A percentile compares a stretch with the other conserved stretches of the same genome.
Evolutionary conservation across 2,329 filamentous ascomycete species (phyloP).

Genomic region (Sclerotinia subarctica): DNA sequence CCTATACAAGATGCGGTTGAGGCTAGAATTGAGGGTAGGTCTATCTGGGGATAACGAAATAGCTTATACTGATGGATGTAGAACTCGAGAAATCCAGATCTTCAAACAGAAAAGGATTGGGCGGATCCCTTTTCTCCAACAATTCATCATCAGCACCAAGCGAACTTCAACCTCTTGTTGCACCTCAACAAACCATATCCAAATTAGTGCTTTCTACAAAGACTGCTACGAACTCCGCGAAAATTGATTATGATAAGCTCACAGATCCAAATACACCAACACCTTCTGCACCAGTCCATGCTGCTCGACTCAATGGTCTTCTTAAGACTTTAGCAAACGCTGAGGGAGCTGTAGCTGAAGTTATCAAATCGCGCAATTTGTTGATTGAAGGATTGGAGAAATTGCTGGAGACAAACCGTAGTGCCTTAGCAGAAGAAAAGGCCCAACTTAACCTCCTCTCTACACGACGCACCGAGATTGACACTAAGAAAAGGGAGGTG

Average conservation of each 20-base stretch:
- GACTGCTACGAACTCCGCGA: conserved; percentile 65
- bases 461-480: conserved; percentile 67
- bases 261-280: conserved; percentile 65
- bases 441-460: conserved; percentile 60
- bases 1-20: conserved; percentile 81
- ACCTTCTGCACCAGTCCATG: conserved; percentile 85
- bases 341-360: conserved; percentile 83
- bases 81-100: conserved; percentile 62
- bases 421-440: conserved; percentile 68
- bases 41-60: not conserved
- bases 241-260: conserved; percentile 80
- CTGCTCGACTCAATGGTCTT: conserved; percentile 83
- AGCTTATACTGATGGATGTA: conserved; percentile 36
- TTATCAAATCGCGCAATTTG: conserved; percentile 77
- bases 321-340: conserved; percentile 85
- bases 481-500: conserved; percentile 80
- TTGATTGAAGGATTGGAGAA: conserved; percentile 80
- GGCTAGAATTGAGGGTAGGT: conserved; percentile 69
- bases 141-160: conserved; percentile 60
- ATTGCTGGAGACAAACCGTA: conserved; percentile 70
- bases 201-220: conserved; percentile 70
- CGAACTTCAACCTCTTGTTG: conserved; percentile 73
- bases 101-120: conserved; percentile 49
- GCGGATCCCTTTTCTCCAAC: conserved; percentile 68
- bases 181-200: conserved; percentile 67